Evolutionary conservation across 768 basidiomycete genomes (phyloP).

Genomic region (Dentipellis sp.): DNA sequence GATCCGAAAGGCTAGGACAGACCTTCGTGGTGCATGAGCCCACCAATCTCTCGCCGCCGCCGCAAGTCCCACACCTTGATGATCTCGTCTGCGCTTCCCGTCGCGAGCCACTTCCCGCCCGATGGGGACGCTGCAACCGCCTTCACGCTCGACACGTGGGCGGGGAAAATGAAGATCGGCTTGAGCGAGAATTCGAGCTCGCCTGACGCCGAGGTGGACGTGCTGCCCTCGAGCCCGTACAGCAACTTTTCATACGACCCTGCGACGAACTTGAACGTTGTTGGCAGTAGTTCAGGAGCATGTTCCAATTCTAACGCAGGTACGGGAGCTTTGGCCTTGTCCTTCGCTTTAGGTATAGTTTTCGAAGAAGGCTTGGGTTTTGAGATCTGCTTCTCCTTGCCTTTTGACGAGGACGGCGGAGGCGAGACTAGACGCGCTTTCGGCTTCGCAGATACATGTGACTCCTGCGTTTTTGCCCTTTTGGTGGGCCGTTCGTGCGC

Average conservation of each 20-base stretch:
- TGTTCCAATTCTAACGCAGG: slow-evolving; percentile 4
- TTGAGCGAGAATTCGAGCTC: slow-evolving; percentile 36
- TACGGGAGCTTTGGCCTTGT: slow-evolving; percentile 20
- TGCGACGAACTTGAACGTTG: slow-evolving; percentile 76
- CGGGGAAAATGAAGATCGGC: slow-evolving; percentile 94
- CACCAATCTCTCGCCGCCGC: slow-evolving; percentile 88
- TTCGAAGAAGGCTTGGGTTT: background rate
- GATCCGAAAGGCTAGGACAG: slow-evolving; percentile 11
- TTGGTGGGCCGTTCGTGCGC: background rate
- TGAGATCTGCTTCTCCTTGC: background rate
- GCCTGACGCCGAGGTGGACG: slow-evolving; percentile 25
- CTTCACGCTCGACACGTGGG: slow-evolving; percentile 90
- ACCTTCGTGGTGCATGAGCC: slow-evolving; percentile 94
- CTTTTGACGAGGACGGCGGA: no score
- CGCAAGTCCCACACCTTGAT: slow-evolving; percentile 95
- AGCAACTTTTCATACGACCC: slow-evolving; percentile 96
- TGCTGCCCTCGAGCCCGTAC: slow-evolving; percentile 75
- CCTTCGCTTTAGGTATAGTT: slow-evolving; percentile 12
- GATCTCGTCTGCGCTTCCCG: slow-evolving; percentile 93
- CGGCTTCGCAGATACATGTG: background rate
- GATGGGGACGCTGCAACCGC: slow-evolving; percentile 80
- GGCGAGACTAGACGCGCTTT: no score
- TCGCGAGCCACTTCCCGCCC: slow-evolving; percentile 94
- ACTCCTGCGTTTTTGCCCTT: background rate
- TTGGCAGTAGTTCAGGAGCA: slow-evolving; percentile 26